phyloP scores from a whole-genome alignment of 768 basidiomycete genomes.

The Pleurotus platypus region DNA sequence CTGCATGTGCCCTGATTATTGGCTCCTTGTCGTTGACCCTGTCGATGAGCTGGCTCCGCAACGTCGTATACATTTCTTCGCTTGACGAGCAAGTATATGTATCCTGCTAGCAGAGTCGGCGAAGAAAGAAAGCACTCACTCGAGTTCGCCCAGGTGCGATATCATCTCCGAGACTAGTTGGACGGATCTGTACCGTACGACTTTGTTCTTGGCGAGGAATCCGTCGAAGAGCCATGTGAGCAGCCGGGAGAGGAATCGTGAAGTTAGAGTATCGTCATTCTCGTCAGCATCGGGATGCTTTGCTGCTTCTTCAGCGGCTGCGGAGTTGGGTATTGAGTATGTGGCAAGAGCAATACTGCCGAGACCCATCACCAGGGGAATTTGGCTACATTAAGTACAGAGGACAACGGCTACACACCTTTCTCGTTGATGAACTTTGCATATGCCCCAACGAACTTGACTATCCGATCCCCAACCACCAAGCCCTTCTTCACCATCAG shows the following conservation, averaged over 20 bases:
- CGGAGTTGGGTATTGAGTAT: slow-evolving; percentile 16
- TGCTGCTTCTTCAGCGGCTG: slow-evolving; percentile 22
- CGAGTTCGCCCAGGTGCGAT: slow-evolving; percentile 80
- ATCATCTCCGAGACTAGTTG: slow-evolving; percentile 87
- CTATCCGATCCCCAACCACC: slow-evolving; percentile 65
- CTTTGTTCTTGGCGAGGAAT: slow-evolving; percentile 89
- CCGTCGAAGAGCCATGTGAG: slow-evolving; percentile 77
- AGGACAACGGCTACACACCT: slow-evolving; percentile 47
- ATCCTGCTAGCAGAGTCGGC: not conserved
- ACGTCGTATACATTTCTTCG: slow-evolving; percentile 72
- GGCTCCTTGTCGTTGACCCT: slow-evolving; percentile 87
- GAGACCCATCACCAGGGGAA: not conserved
- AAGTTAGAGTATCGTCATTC: slow-evolving; percentile 64
- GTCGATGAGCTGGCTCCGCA: slow-evolving; percentile 68
- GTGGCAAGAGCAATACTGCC: not conserved
- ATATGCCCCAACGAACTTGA: slow-evolving; percentile 87
- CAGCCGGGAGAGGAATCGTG: slow-evolving; percentile 66
- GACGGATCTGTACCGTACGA: slow-evolving; percentile 75
- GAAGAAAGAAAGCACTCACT: slow-evolving; percentile 50
- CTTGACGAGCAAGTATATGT: slow-evolving; percentile 33
- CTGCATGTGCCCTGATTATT: slow-evolving; percentile 79
- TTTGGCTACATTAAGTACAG: not conserved
- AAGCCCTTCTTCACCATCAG: slow-evolving; percentile 82
- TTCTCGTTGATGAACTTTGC: slow-evolving; percentile 80
- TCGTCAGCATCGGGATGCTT: slow-evolving; percentile 44